Percentiles rank a stretch among this genome's conserved stretches.
These are phyloP conservation scores for Geranium incanum DNA, from an alignment of 441 rosid genomes.

Conservation along the genomic window DNA sequence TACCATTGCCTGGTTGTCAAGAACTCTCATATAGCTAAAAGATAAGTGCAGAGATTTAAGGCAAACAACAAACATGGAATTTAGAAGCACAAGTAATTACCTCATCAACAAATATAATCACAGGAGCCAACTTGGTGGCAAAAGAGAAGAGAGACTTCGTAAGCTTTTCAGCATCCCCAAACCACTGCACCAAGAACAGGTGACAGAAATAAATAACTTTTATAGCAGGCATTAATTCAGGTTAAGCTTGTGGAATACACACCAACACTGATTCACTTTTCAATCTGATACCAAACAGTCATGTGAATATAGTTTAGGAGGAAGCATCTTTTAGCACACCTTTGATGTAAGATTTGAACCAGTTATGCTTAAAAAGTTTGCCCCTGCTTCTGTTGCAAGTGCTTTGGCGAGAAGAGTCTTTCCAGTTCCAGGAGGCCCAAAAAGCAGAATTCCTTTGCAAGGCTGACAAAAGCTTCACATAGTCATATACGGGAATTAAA, in stretches of 20 bases:
- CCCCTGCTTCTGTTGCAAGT: slow-evolving; percentile 95
- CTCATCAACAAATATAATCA: slow-evolving; percentile 92
- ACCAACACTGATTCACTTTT: not conserved
- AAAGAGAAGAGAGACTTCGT: slow-evolving; percentile 92
- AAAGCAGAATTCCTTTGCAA: slow-evolving; percentile 92
- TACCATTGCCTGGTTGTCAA: not conserved
- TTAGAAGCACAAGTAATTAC: slow-evolving; percentile 31
- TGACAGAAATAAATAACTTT: slow-evolving; percentile 9
- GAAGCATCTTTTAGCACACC: slow-evolving; percentile 32
- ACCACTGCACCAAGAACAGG: slow-evolving; percentile 56
- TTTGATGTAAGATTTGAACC: slow-evolving; percentile 93
- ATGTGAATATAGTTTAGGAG: not conserved
- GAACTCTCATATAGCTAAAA: not conserved
- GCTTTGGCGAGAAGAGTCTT: slow-evolving; percentile 96
- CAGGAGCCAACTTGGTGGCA: slow-evolving; percentile 88
- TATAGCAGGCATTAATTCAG: not conserved
- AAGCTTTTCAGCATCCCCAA: slow-evolving; percentile 97
- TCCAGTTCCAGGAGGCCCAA: slow-evolving; percentile 99
- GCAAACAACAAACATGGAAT: not conserved
- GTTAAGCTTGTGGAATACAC: not conserved
- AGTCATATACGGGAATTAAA: slow-evolving; percentile 22
- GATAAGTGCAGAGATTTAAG: not conserved
- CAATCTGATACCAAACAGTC: not conserved
- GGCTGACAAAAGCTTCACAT: slow-evolving; percentile 44
- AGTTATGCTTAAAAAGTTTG: slow-evolving; percentile 89